Evolutionary conservation across 1,139 yeast species (phyloP).

Genomic region (Suhomyces ambrosiae): DNA sequence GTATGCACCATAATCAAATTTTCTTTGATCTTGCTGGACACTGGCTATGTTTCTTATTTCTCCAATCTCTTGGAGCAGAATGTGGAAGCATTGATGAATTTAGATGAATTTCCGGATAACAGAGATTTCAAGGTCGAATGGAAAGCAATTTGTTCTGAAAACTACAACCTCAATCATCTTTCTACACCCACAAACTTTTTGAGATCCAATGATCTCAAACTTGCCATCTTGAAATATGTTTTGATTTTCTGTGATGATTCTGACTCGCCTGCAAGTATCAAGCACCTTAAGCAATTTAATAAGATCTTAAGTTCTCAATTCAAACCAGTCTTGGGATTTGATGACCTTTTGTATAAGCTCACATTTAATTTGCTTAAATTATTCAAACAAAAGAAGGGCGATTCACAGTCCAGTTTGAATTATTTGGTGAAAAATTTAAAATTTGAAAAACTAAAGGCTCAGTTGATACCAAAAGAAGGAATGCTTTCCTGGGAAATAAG

Average conservation of each 20-base stretch:
- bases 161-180: not conserved
- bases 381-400: slow-evolving; percentile 25
- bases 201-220: slow-evolving; percentile 9
- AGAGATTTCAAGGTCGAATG: slow-evolving; percentile 52
- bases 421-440: slow-evolving; percentile 36
- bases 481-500: slow-evolving; percentile 26
- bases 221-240: slow-evolving; percentile 17
- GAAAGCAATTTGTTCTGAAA: slow-evolving; percentile 24
- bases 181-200: slow-evolving; percentile 6
- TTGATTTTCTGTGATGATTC: slow-evolving; percentile 13
- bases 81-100: slow-evolving; percentile 10
- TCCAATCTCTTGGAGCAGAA: slow-evolving; percentile 17
- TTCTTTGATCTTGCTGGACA: slow-evolving; percentile 38
- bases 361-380: slow-evolving; percentile 29
- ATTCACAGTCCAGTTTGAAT: slow-evolving; percentile 30
- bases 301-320: slow-evolving; percentile 10
- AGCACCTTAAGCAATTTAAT: slow-evolving; percentile 12
- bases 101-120: slow-evolving; percentile 38
- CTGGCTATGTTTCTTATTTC: slow-evolving; percentile 35
- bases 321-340: slow-evolving; percentile 9
- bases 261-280: slow-evolving; percentile 7
- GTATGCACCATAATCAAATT: slow-evolving; percentile 38
- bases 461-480: slow-evolving; percentile 16
- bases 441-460: slow-evolving; percentile 24
- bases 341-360: slow-evolving; percentile 11